A percentile compares a stretch with the other conserved stretches of the same genome.
Conservation (phyloP, 345 rosid genomes). For the Lumnitzera littorea region DNA sequence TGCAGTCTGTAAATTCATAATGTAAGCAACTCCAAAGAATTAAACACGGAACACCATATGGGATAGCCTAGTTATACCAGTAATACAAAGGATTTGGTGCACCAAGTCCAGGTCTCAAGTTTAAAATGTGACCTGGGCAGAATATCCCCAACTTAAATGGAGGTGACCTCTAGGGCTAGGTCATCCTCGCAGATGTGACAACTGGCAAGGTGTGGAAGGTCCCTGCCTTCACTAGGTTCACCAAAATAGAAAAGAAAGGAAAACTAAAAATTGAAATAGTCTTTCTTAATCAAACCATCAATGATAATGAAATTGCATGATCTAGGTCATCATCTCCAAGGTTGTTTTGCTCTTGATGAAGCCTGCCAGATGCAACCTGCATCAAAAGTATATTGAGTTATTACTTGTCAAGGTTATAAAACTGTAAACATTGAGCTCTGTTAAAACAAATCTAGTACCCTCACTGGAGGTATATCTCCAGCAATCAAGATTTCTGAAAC, state of each 20-base stretch:
- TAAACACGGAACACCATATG: not conserved
- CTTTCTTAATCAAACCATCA: slow-evolving; percentile 40
- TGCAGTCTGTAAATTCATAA: slow-evolving; percentile 44
- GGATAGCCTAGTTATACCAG: too few species aligned
- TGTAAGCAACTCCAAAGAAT: slow-evolving; percentile 14
- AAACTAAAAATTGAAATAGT: slow-evolving; percentile 3
- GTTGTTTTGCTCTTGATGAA: slow-evolving; percentile 26
- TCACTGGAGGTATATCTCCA: too few species aligned
- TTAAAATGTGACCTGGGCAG: too few species aligned
- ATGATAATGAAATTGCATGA: slow-evolving; percentile 64
- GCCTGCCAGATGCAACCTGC: slow-evolving; percentile 41
- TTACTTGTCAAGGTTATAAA: too few species aligned
- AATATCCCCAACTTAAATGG: too few species aligned
- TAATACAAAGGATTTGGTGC: too few species aligned
- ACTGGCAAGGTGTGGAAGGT: not conserved
- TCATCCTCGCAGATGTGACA: too few species aligned
- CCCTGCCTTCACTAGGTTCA: not conserved
- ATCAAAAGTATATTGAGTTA: slow-evolving; percentile 2
- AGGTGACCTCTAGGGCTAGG: too few species aligned
- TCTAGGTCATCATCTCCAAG: slow-evolving; percentile 66
- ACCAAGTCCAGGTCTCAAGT: too few species aligned
- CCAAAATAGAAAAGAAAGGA: slow-evolving; percentile 6
- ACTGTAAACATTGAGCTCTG: too few species aligned
- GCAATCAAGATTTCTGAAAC: too few species aligned
- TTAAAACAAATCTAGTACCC: too few species aligned